phyloP scores from a whole-genome alignment of 768 basidiomycete genomes.

The Serendipita vermifera region DNA sequence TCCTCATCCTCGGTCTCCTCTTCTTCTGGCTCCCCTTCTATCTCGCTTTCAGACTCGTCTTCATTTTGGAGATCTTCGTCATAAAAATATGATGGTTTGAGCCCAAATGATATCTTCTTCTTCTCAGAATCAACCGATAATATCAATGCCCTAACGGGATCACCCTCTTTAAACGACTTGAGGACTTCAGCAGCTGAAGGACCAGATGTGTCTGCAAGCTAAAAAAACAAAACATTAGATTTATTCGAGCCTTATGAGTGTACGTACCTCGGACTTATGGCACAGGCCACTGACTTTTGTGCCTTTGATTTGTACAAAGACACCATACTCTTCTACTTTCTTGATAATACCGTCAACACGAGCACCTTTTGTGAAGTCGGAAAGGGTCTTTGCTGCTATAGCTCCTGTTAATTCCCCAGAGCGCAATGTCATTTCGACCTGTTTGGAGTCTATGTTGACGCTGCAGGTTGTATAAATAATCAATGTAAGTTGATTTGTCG shows the following conservation, averaged over 20 bases:
- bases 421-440: conserved; percentile 85
- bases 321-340: conserved; percentile 73
- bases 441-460: conserved; percentile 53
- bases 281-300: conserved; percentile 81
- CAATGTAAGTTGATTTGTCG: not conserved
- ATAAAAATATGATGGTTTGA: conserved; percentile 80
- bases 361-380: conserved; percentile 62
- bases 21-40: conserved; percentile 15
- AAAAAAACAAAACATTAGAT: conserved; percentile 4
- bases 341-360: conserved; percentile 70
- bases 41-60: conserved; percentile 22
- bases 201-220: conserved; percentile 82
- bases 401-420: conserved; percentile 39
- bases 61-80: conserved; percentile 44
- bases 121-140: conserved; percentile 61
- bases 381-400: conserved; percentile 24
- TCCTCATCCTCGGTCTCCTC: conserved; percentile 21
- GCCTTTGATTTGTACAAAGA: conserved; percentile 84
- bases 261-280: conserved; percentile 76
- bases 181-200: conserved; percentile 69
- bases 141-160: conserved; percentile 70
- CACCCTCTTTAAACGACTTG: conserved; percentile 72
- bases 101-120: conserved; percentile 63
- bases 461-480: conserved; percentile 28
- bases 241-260: not conserved